Percentiles rank a stretch among this genome's conserved stretches.
phyloP scores from a whole-genome alignment of 106 monocot species.

The Hemerocallis citrina region DNA sequence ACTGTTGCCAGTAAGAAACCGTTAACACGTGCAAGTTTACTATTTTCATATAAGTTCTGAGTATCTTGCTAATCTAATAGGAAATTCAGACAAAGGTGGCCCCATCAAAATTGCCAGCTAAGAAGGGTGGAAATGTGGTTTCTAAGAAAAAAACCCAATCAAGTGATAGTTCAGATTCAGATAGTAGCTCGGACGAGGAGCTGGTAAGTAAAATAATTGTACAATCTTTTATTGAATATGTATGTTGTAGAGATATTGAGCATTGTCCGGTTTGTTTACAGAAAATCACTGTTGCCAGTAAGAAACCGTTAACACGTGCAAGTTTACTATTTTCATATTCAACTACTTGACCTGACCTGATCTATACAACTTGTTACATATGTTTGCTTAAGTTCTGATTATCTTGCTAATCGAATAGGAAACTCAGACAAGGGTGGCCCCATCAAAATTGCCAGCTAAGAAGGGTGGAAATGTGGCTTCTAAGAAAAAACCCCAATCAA shows the following conservation, averaged over 20 bases:
- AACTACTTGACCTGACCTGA: too few relatives aligned
- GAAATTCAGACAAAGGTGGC: conserved; percentile 5
- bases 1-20: conserved; percentile 10
- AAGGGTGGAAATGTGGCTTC: conserved; percentile 8
- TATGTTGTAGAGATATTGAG: too few relatives aligned
- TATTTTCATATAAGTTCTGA: neutral
- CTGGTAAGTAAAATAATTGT: conserved; percentile 9
- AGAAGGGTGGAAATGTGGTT: conserved; percentile 13
- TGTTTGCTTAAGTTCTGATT: neutral
- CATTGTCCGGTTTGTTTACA: too few relatives aligned
- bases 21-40: neutral
- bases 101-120: too few relatives aligned
- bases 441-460: conserved; percentile 17
- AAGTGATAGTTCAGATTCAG: conserved; percentile 14
- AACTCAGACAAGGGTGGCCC: conserved; percentile 1
- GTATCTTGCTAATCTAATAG: neutral
- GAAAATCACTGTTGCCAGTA: too few relatives aligned
- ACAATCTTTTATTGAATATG: neutral
- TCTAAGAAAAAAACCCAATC: too few relatives aligned
- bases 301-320: neutral
- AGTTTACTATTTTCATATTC: too few relatives aligned
- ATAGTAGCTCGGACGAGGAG: conserved; percentile 15
- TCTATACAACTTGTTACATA: neutral
- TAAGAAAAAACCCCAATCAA: conserved; percentile 33
- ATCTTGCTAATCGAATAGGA: neutral